These are phyloP conservation scores for Fusarium paranaense DNA, from an alignment of 2,329 filamentous ascomycete species.

Conservation along the genomic window DNA sequence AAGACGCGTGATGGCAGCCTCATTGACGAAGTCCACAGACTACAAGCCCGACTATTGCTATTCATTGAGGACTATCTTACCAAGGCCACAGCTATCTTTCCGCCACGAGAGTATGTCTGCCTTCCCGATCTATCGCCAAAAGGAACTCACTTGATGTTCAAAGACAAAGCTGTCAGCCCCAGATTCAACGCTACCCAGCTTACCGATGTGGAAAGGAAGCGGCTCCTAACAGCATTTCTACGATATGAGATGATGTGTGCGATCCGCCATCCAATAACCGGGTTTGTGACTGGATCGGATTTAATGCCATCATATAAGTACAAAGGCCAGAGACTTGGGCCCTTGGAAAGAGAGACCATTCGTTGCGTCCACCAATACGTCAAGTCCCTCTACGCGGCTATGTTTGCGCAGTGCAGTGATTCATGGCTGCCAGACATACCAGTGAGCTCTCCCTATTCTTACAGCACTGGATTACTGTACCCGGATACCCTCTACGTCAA, in stretches of 20 bases:
- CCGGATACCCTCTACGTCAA: slow-evolving; percentile 21
- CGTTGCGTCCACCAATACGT: slow-evolving; percentile 18
- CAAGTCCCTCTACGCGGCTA: slow-evolving; percentile 19
- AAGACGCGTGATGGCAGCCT: neutral
- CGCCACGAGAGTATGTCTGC: slow-evolving; percentile 20
- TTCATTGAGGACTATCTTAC: slow-evolving; percentile 31
- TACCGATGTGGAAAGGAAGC: neutral
- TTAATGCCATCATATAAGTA: too few relatives aligned
- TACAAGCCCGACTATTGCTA: slow-evolving; percentile 4
- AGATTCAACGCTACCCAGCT: slow-evolving; percentile 11
- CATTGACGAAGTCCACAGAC: neutral
- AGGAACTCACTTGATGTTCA: slow-evolving; percentile 9
- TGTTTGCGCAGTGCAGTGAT: slow-evolving; percentile 11
- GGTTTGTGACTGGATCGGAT: neutral
- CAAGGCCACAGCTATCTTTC: slow-evolving; percentile 22
- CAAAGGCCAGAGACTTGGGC: neutral
- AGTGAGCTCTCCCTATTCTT: neutral
- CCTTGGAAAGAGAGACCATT: neutral
- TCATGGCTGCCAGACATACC: neutral
- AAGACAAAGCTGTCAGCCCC: neutral
- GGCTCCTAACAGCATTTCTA: slow-evolving; percentile 20
- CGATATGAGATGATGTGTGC: slow-evolving; percentile 7
- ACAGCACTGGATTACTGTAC: neutral
- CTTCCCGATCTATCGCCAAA: neutral
- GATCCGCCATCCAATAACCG: neutral